Conservation (phyloP, 371 early-diverging fungal species). For the Apophysomyces variabilis region DNA sequence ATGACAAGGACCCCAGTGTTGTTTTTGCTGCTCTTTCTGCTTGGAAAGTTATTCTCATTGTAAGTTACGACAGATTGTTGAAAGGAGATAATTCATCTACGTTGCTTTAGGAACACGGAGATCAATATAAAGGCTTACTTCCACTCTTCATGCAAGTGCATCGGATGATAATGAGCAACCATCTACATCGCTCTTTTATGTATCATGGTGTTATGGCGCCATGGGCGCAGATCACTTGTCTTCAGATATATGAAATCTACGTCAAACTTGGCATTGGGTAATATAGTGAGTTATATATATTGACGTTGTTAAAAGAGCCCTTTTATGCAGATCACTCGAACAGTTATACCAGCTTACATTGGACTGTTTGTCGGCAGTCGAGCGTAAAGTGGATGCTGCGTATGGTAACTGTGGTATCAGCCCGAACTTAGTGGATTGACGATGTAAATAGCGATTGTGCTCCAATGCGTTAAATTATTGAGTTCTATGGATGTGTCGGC, state of each 20-base stretch:
- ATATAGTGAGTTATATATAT: background rate
- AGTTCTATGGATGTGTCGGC: constrained; percentile 30
- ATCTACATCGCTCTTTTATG: constrained; percentile 39
- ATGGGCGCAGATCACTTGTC: constrained; percentile 54
- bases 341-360: constrained; percentile 31
- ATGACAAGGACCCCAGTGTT: constrained; percentile 52
- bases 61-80: constrained; percentile 8
- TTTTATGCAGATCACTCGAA: constrained; percentile 30
- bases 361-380: constrained; percentile 34
- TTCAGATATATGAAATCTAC: constrained; percentile 37
- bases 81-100: background rate
- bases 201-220: constrained; percentile 62
- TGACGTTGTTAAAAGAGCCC: background rate
- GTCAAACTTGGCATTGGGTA: constrained; percentile 42
- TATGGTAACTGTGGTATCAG: constrained; percentile 38
- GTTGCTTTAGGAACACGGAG: constrained; percentile 28
- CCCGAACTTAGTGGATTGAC: background rate
- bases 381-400: constrained; percentile 53
- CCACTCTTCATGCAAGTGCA: constrained; percentile 39
- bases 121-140: constrained; percentile 35
- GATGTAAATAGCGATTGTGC: constrained; percentile 37
- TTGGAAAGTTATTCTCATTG: constrained; percentile 38
- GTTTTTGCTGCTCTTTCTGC: constrained; percentile 47
- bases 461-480: constrained; percentile 44
- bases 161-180: constrained; percentile 43